Conservation (phyloP, 768 basidiomycete genomes). For the Mycena sanguinolenta region DNA sequence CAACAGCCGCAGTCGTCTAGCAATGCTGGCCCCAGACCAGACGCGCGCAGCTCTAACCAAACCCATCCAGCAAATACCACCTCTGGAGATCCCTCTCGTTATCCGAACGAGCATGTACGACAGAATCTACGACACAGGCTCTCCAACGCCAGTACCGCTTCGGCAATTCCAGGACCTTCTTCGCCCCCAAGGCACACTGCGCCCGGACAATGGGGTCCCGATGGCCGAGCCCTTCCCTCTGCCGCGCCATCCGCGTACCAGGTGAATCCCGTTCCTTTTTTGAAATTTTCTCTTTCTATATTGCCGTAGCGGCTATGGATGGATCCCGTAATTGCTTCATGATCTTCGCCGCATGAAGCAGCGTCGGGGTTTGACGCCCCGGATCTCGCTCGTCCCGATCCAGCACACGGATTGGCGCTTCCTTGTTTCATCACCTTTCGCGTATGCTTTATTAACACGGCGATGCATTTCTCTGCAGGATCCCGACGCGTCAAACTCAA, state of each 20-base stretch:
- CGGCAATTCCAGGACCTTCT: constrained; percentile 28
- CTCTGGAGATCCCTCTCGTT: constrained; percentile 20
- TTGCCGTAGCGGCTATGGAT: constrained; percentile 25
- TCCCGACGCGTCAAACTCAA: constrained; percentile 34
- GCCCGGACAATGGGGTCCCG: constrained; percentile 24
- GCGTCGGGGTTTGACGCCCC: constrained; percentile 26
- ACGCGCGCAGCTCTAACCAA: constrained; percentile 20
- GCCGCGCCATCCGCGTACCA: constrained; percentile 16
- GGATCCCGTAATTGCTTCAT: constrained; percentile 35
- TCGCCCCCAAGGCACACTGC: constrained; percentile 27
- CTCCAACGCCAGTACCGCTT: constrained; percentile 24
- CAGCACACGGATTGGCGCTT: constrained; percentile 33
- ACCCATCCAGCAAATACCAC: constrained; percentile 15
- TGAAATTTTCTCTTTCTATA: constrained; percentile 1
- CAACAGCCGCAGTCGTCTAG: constrained; percentile 28
- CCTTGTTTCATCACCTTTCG: constrained; percentile 27
- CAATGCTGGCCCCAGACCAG: constrained; percentile 13
- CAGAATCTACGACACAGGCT: constrained; percentile 32
- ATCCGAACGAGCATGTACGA: constrained; percentile 28
- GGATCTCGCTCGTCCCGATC: constrained; percentile 31
- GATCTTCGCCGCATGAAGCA: constrained; percentile 28
- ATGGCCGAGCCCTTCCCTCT: constrained; percentile 5
- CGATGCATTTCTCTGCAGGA: constrained; percentile 32
- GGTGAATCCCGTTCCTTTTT: constrained; percentile 24
- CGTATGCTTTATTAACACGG: constrained; percentile 34